Percentiles rank a stretch among this genome's conserved stretches.
phyloP scores from a whole-genome alignment of 768 basidiomycete species.

The Russula lepida region DNA sequence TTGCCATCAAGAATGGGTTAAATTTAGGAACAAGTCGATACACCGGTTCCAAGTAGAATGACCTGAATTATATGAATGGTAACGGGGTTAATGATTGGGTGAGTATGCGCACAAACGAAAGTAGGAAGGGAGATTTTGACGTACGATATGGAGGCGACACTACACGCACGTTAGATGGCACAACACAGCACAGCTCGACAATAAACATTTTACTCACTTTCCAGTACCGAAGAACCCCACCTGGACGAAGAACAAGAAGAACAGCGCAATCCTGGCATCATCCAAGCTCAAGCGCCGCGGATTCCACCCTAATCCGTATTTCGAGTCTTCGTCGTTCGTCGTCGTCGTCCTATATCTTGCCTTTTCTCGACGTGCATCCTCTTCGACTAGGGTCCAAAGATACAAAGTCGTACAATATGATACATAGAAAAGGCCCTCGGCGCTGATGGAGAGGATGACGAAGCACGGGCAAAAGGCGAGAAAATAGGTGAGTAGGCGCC shows the following conservation, averaged over 20 bases:
- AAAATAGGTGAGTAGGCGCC: conserved; percentile 54
- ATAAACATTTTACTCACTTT: conserved; percentile 43
- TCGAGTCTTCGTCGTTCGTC: not conserved
- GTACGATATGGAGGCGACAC: conserved; percentile 22
- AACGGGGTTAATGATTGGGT: conserved; percentile 29
- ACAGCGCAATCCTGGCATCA: conserved; percentile 65
- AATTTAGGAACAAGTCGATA: conserved; percentile 83
- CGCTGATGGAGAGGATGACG: conserved; percentile 70
- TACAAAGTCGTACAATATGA: conserved; percentile 54
- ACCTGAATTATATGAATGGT: conserved; percentile 57
- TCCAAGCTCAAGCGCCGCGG: conserved; percentile 30
- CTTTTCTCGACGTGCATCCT: conserved; percentile 22
- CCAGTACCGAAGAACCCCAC: conserved; percentile 81
- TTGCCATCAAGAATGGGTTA: conserved; percentile 75
- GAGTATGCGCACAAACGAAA: not conserved
- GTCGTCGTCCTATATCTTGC: not conserved
- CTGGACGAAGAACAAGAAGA: conserved; percentile 83
- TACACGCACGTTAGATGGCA: not conserved
- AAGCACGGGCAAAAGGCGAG: conserved; percentile 70
- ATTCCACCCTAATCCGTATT: conserved; percentile 18
- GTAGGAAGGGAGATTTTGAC: not conserved
- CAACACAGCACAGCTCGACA: not conserved
- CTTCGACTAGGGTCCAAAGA: conserved; percentile 63
- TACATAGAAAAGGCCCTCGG: conserved; percentile 75
- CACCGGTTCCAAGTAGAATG: conserved; percentile 83